Evolutionary conservation across 257 asterid species (phyloP), one percentile per base, ranked within the genome.

Genomic region (Primulina eburnea): DNA sequence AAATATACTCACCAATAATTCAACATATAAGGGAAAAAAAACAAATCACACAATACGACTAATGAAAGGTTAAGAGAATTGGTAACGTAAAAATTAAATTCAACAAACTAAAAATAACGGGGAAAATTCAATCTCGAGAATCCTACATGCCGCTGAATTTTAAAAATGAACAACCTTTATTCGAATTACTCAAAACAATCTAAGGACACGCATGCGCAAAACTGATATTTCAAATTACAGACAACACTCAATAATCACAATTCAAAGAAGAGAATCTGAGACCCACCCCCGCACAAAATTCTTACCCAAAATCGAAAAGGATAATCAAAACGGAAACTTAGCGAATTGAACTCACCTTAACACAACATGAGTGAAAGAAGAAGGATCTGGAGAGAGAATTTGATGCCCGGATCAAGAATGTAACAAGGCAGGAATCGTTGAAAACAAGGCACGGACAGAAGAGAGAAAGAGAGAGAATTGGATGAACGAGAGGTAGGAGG

Each of bases 331-430:
- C 16, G 35, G 69, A 62, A 75, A 18, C 61, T 70, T 43, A 72
- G 71, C 76, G 52, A 82, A 82, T 74, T 72, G 74, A 79, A 50
- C 74, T 53, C 69, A 73, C 80, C 71, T 73, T 8, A 57, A 69
- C 72, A 71, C 82, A 81, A 80, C 80, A 69, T 71, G 53, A 65
- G 37, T 63, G 69, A 34, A 37, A 68, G 71, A 77, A 62, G 33
- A 60, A 82, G 68, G 79, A 75, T 84, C 84, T 75, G 72, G 72
- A 75, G 82, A 78, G 77, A 71, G 64, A 70, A 63, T 38, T 75
- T 72, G 72, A 73, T 77, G 75, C 68, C 62, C 68, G 79, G 82
- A 82, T 77, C 78, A 71, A 77, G 64, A 85, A 82, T 78, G 84
- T 38, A 71, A 77, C 65, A 77, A 69, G 76, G 62, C 72, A 71